These are phyloP conservation scores for Picea engelmannii DNA, from an alignment of 83 land plant genomes.

Conservation along the genomic window DNA sequence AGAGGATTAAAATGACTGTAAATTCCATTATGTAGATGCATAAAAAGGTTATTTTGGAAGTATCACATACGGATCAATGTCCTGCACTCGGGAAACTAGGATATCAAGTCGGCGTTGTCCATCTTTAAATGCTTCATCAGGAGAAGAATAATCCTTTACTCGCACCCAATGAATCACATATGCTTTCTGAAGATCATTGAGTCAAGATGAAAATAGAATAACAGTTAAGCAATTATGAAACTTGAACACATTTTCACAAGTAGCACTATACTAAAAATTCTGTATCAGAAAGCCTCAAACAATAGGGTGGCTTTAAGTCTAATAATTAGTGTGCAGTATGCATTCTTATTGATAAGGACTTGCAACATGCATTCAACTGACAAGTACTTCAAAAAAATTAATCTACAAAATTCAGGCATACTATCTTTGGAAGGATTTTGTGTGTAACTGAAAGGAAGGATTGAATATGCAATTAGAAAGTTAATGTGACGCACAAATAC, in stretches of 20 bases:
- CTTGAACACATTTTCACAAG: too few relatives aligned
- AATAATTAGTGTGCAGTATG: background rate
- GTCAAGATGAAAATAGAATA: background rate
- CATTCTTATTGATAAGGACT: background rate
- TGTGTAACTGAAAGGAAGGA: background rate
- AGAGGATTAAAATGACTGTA: background rate
- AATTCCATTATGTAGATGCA: background rate
- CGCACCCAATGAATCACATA: slow-evolving; percentile 89
- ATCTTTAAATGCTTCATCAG: slow-evolving; percentile 64
- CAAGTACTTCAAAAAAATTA: background rate
- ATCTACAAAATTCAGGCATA: background rate
- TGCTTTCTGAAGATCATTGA: slow-evolving; percentile 53
- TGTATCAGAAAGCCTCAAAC: background rate
- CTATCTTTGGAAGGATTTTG: background rate
- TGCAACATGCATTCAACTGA: too few relatives aligned
- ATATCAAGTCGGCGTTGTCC: slow-evolving; percentile 57
- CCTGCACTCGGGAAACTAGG: slow-evolving; percentile 62
- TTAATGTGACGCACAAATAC: background rate
- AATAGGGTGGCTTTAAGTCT: background rate
- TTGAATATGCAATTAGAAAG: background rate
- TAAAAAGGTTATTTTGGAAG: background rate
- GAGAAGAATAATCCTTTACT: slow-evolving; percentile 48
- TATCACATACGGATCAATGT: slow-evolving; percentile 50
- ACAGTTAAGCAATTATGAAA: background rate
- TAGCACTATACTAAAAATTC: background rate